Percentiles rank a stretch among this genome's conserved stretches.
Conservation (phyloP, 2,329 filamentous ascomycete genomes). For the Golovinomyces cichoracearum region DNA sequence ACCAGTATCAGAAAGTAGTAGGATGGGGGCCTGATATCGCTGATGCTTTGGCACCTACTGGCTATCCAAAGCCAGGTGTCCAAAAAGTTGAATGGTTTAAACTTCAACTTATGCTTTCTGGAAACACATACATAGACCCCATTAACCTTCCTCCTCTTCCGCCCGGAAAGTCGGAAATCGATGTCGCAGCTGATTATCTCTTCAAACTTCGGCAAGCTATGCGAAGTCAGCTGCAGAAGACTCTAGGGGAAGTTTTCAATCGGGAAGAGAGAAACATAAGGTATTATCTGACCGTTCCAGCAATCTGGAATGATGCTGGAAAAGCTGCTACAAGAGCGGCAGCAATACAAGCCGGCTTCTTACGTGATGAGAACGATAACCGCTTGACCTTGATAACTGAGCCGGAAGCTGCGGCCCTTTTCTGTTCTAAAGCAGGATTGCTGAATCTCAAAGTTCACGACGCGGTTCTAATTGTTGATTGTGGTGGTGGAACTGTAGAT, state of each 20-base stretch:
- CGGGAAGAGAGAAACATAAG: conserved; percentile 92
- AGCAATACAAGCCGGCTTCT: conserved; percentile 87
- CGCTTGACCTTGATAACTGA: conserved; percentile 82
- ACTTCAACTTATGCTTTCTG: conserved; percentile 91
- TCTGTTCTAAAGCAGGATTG: conserved; percentile 89
- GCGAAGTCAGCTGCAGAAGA: conserved; percentile 87
- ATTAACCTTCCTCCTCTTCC: conserved; percentile 95
- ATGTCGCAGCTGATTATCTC: conserved; percentile 96
- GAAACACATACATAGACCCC: conserved; percentile 96
- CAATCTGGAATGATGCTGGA: conserved; percentile 97
- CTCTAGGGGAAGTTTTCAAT: conserved; percentile 89
- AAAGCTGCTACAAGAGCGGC: conserved; percentile 91
- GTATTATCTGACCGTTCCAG: conserved; percentile 94
- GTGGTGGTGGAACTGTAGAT: conserved; percentile 94
- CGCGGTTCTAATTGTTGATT: conserved; percentile 94
- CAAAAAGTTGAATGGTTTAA: conserved; percentile 99
- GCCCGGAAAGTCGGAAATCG: conserved; percentile 93
- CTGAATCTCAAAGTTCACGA: conserved; percentile 95
- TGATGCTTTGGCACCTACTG: conserved; percentile 82
- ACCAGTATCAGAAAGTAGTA: conserved; percentile 98
- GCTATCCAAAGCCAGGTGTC: conserved; percentile 89
- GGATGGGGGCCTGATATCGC: conserved; percentile 97
- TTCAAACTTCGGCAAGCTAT: conserved; percentile 96
- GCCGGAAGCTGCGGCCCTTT: conserved; percentile 87
- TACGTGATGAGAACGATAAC: conserved; percentile 94